phyloP scores from a whole-genome alignment of 1,139 yeast genomes.

The Zygotorulaspora mrakii region DNA sequence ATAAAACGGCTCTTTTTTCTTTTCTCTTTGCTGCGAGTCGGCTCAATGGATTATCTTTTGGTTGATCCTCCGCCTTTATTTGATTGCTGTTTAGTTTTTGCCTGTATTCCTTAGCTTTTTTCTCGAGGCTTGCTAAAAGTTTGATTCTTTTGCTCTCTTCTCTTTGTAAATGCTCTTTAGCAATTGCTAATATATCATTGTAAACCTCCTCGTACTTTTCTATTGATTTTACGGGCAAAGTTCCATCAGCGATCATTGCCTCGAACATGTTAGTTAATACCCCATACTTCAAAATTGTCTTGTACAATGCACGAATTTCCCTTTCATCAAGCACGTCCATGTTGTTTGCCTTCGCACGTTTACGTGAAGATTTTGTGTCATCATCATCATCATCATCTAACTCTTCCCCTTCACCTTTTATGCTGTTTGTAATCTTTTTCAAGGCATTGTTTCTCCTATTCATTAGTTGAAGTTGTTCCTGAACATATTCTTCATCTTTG shows the following conservation, averaged over 20 bases:
- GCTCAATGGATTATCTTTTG: conserved; percentile 44
- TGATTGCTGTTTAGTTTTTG: conserved; percentile 43
- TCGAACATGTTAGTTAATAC: conserved; percentile 81
- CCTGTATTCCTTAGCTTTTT: conserved; percentile 57
- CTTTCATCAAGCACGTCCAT: conserved; percentile 70
- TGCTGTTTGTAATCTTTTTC: conserved; percentile 48
- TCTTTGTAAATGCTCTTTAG: conserved; percentile 58
- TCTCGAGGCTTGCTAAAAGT: conserved; percentile 56
- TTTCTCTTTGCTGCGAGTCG: conserved; percentile 53
- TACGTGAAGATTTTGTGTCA: conserved; percentile 37
- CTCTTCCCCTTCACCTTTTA: conserved; percentile 34
- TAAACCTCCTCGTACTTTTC: conserved; percentile 76
- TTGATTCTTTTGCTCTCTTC: conserved; percentile 63
- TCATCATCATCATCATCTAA: conserved; percentile 44
- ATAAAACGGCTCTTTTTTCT: conserved; percentile 83
- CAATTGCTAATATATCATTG: conserved; percentile 59
- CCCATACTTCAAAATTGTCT: conserved; percentile 78
- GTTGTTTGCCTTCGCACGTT: conserved; percentile 41
- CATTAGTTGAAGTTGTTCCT: conserved; percentile 86
- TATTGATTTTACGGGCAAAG: conserved; percentile 73
- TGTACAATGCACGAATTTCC: conserved; percentile 82
- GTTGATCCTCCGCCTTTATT: conserved; percentile 35
- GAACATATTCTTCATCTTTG: conserved; percentile 78
- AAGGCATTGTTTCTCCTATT: conserved; percentile 76
- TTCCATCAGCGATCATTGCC: conserved; percentile 83